These are phyloP conservation scores for Chlamydomonas reinhardtii DNA, from an alignment of 163 green algal species.

Conservation along the genomic window DNA sequence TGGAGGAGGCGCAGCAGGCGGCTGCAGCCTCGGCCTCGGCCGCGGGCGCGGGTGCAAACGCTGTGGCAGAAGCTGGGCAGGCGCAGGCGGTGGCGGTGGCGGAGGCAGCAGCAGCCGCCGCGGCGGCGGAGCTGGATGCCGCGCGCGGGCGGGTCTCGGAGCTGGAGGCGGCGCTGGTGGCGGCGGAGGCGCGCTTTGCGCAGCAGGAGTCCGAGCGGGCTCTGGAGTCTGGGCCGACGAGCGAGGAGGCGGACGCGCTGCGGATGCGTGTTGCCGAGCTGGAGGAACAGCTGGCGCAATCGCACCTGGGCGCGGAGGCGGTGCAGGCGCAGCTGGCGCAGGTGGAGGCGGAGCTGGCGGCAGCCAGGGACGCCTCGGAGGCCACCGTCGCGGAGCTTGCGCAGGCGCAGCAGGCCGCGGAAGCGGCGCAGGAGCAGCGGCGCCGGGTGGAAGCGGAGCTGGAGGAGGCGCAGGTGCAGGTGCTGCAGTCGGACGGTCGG, in stretches of 20 bases:
- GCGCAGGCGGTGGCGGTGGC: not conserved
- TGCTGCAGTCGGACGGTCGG: not conserved
- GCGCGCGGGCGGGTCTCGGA: no score
- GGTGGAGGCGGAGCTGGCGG: not conserved
- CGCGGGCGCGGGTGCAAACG: not conserved
- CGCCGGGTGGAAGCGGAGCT: not conserved
- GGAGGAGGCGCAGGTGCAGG: slow-evolving; percentile 1
- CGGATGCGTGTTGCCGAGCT: not conserved
- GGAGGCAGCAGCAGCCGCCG: not conserved
- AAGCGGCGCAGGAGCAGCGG: not conserved
- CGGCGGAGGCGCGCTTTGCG: no score
- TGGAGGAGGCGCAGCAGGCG: slow-evolving; percentile 20
- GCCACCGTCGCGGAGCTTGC: not conserved
- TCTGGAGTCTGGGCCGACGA: no score
- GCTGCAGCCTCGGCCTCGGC: no score
- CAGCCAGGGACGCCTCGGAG: no score
- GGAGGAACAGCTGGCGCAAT: not conserved
- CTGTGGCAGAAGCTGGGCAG: not conserved
- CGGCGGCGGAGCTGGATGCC: not conserved
- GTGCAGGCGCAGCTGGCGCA: not conserved
- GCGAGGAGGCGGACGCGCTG: not conserved
- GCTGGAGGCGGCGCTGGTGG: no score
- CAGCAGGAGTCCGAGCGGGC: no score
- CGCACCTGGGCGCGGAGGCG: no score
- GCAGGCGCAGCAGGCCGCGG: not conserved